A percentile compares a stretch with the other conserved stretches of the same genome.
These are phyloP conservation scores for Corylus avellana DNA, from an alignment of 306 rosid species.

Conservation along the genomic window DNA sequence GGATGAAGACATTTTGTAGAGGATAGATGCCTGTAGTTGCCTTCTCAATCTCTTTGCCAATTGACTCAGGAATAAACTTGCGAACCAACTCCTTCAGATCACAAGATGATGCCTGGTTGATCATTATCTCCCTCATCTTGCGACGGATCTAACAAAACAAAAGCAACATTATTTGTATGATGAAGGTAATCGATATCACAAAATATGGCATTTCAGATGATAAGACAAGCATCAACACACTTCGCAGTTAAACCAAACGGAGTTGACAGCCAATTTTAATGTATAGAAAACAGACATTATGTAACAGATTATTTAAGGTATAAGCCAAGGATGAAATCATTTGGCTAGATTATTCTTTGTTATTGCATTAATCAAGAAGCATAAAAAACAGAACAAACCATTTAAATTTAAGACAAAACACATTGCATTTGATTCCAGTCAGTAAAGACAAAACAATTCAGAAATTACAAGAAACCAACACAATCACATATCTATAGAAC, in stretches of 20 bases:
- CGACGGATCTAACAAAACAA: conserved; percentile 65
- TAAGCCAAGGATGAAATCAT: not conserved
- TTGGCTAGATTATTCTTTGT: not conserved
- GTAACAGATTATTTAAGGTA: not conserved
- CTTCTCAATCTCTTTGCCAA: conserved; percentile 94
- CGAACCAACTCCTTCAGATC: conserved; percentile 87
- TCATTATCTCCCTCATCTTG: conserved; percentile 92
- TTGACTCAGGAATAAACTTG: conserved; percentile 84
- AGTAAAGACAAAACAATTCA: not conserved
- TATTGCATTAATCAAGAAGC: not conserved
- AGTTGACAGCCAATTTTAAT: not conserved
- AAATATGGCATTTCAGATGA: not conserved
- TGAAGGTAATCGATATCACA: not conserved
- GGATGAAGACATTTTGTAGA: conserved; percentile 75
- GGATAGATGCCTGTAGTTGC: conserved; percentile 79
- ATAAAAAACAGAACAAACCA: not conserved
- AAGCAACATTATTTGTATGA: not conserved
- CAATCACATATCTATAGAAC: not conserved
- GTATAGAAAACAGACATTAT: not conserved
- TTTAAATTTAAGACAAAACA: not conserved
- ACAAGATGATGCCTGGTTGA: conserved; percentile 73
- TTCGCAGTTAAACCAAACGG: not conserved
- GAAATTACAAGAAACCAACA: not conserved
- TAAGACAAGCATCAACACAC: too few relatives aligned
- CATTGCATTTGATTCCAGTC: too few relatives aligned